Percentiles rank a stretch among this genome's conserved stretches.
Evolutionary conservation across 2,329 filamentous ascomycete genomes (phyloP).

Genomic region (Boeremia lycopersici): DNA sequence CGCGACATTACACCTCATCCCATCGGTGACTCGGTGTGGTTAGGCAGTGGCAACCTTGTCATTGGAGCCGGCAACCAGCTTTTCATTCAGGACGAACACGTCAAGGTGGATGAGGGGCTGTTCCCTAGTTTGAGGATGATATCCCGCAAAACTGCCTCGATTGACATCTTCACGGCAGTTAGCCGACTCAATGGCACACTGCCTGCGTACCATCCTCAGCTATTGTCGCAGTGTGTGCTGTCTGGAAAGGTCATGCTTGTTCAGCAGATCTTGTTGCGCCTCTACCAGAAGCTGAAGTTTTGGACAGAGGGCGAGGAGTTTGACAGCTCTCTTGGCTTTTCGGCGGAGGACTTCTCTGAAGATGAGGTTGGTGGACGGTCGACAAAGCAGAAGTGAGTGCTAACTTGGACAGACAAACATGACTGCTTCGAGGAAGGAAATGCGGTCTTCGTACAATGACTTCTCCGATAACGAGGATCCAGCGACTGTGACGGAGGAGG

Average conservation of each 20-base stretch:
- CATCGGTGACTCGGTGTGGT: constrained; percentile 92
- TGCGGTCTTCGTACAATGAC: constrained; percentile 59
- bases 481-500: constrained; percentile 71
- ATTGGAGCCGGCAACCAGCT: constrained; percentile 91
- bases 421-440: constrained; percentile 54
- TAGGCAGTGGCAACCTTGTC: constrained; percentile 81
- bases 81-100: constrained; percentile 79
- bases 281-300: constrained; percentile 81
- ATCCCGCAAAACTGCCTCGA: constrained; percentile 56
- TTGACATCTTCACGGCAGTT: constrained; percentile 81
- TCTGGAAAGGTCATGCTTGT: constrained; percentile 76
- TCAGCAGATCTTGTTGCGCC: constrained; percentile 71
- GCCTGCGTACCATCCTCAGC: constrained; percentile 90
- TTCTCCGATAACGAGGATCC: constrained; percentile 63
- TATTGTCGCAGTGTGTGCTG: constrained; percentile 84
- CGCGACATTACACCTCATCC: constrained; percentile 83
- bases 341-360: constrained; percentile 55
- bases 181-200: constrained; percentile 84
- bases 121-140: constrained; percentile 61
- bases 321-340: constrained; percentile 74
- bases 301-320: constrained; percentile 80
- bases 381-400: not conserved
- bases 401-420: constrained; percentile 40
- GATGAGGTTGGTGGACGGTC: constrained; percentile 48
- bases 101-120: constrained; percentile 67